Evolutionary conservation across 805 yeast species (phyloP), one percentile per base, ranked within the genome.

Genomic region (Saturnispora gosingensis): DNA sequence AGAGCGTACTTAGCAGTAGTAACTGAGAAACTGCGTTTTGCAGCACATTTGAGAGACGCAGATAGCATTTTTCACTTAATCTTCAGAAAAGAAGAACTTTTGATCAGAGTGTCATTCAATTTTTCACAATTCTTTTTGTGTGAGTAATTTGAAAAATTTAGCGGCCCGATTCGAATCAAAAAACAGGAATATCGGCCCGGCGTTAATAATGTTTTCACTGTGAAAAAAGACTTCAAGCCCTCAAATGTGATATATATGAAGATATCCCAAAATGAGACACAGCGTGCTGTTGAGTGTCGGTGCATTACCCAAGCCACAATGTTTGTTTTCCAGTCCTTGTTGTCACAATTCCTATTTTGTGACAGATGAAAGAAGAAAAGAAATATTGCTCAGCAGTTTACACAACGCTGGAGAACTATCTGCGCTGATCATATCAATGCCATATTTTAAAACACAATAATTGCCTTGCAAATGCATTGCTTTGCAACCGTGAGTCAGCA

Each of bases 41-140:
- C 22, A 39, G 38, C 28, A 24, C 45, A 32, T 44, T 22, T 38
- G 15, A 43, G 22, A 30, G 47, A 20, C 16, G 45, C 36, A 18
- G 52, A 49, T 27, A 47, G 45, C 50, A 47, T 47, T 25, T 27
- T 43, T 22, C 20, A n/a, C 24, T 35, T 15, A 45, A n/a, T 7
- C 16, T 30, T 30, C 34, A 44, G 34, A 35, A 40, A 34, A 20
- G 28, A 34, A 35, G 34, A 24, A 24, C 20, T 34, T 11, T 30
- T 13, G 42, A 22, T 35, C n/a, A 45, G 22, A n/a, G 40, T 45
- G 34, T 34, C 22, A 28, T 16, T 20, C 44, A 25, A 24, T 16
- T 16, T 40, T 40, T 40, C 25, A 10, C 22, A 38, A 38, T 10
- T 38, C n/a, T 40, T 40, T 24, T 40, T 18, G 15, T 45, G 38